Evolutionary conservation across 257 asterid species (phyloP).

Genomic region (Agastache rugosa): DNA sequence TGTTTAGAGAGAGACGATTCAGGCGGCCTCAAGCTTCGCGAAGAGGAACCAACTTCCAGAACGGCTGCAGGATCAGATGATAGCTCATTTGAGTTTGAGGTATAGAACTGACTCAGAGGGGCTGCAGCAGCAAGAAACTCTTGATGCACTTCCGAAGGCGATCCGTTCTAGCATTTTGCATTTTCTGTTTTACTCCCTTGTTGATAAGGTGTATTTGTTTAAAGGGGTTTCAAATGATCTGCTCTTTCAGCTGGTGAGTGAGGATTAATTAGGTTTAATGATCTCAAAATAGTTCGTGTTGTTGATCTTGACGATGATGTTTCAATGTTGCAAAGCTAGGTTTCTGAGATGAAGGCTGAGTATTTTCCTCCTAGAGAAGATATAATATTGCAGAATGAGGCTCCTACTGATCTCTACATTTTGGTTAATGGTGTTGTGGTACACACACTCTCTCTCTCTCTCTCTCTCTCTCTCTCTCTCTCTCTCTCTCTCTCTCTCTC

Average conservation of each 20-base stretch:
- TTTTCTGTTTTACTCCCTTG: constrained; percentile 65
- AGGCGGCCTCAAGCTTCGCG: constrained; percentile 78
- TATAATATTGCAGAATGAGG: constrained; percentile 75
- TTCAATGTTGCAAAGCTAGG: constrained; percentile 42
- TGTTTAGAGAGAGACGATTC: constrained; percentile 67
- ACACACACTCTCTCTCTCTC: constrained; percentile 28
- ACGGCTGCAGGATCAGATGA: constrained; percentile 81
- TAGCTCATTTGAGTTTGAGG: constrained; percentile 78
- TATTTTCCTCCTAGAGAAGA: constrained; percentile 80
- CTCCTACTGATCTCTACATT: constrained; percentile 74
- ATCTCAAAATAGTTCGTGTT: not conserved
- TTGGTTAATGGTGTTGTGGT: constrained; percentile 79
- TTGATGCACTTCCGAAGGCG: constrained; percentile 83
- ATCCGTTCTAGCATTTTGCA: constrained; percentile 73
- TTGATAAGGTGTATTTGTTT: constrained; percentile 78
- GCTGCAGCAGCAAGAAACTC: constrained; percentile 80
- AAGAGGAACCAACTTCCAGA: constrained; percentile 71
- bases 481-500: constrained; percentile 13
- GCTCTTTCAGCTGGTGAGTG: constrained; percentile 93
- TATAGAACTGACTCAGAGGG: constrained; percentile 88
- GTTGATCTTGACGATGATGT: constrained; percentile 9
- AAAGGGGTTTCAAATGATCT: constrained; percentile 78
- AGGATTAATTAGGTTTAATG: not conserved
- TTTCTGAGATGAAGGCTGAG: constrained; percentile 79
- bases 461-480: not conserved